A percentile compares a stretch with the other conserved stretches of the same genome.
Evolutionary conservation across 164 flowering plant genomes (phyloP).

Genomic region (Vitis rotundifolia): DNA sequence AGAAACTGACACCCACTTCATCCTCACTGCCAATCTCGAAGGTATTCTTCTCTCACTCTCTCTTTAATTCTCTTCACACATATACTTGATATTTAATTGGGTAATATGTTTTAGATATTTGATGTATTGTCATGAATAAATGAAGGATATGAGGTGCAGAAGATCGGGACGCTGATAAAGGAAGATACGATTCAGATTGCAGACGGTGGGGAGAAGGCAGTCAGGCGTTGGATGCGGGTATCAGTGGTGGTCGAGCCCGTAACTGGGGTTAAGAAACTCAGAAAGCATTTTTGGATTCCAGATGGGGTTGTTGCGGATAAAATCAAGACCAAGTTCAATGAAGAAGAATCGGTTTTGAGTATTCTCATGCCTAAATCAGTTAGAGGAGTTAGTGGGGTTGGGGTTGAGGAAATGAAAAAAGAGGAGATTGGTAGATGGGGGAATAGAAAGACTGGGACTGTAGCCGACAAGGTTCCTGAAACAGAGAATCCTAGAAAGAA

Average conservation of each 20-base stretch:
- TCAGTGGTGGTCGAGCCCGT: background rate
- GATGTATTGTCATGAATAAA: no score
- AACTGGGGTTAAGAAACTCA: conserved; percentile 27
- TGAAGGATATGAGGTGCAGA: conserved; percentile 38
- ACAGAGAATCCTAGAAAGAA: background rate
- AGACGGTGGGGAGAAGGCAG: conserved; percentile 36
- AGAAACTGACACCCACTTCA: conserved; percentile 44
- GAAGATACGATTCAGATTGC: conserved; percentile 38
- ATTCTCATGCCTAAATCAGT: conserved; percentile 46
- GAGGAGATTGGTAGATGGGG: conserved; percentile 1
- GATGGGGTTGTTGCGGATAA: conserved; percentile 38
- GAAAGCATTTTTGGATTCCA: conserved; percentile 41
- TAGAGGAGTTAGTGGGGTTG: conserved; percentile 37
- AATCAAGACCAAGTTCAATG: conserved; percentile 36
- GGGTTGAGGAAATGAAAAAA: conserved; percentile 26
- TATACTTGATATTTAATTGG: no score
- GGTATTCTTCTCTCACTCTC: conserved; percentile 18
- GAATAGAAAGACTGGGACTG: conserved; percentile 6
- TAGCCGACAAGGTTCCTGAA: conserved; percentile 11
- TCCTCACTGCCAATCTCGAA: conserved; percentile 47
- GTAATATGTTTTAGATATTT: background rate
- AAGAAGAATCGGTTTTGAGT: conserved; percentile 32
- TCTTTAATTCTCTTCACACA: background rate
- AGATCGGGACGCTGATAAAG: conserved; percentile 38
- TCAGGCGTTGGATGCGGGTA: background rate